Conservation (phyloP, 192 early-diverging fungal genomes). For the Umbelopsis sp. region DNA sequence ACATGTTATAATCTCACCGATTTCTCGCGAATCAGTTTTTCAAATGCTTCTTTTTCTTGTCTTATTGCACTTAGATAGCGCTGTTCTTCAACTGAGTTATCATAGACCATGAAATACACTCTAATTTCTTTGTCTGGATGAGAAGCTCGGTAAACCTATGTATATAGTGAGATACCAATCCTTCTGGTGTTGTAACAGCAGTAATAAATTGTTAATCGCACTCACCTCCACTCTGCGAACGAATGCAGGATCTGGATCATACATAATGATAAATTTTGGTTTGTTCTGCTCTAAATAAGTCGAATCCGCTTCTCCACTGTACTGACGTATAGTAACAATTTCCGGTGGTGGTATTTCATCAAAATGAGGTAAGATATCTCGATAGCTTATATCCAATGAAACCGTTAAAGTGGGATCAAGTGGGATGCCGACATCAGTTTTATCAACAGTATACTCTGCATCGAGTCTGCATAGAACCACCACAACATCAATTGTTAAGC, state of each 20-base stretch:
- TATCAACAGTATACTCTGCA: not conserved
- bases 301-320: constrained; percentile 66
- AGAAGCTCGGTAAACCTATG: constrained; percentile 52
- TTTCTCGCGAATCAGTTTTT: constrained; percentile 88
- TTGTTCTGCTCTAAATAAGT: constrained; percentile 63
- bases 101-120: constrained; percentile 94
- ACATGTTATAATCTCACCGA: constrained; percentile 49
- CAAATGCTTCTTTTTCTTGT: constrained; percentile 92
- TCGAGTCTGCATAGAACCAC: not conserved
- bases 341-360: constrained; percentile 47
- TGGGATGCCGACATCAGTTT: not conserved
- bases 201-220: not conserved
- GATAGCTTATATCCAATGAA: constrained; percentile 11
- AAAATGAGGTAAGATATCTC: constrained; percentile 48
- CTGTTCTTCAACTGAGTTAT: constrained; percentile 95
- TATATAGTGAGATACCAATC: not conserved
- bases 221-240: constrained; percentile 82
- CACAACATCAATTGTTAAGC: not conserved
- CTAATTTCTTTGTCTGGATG: constrained; percentile 59
- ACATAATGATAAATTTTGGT: constrained; percentile 88
- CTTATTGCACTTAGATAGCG: constrained; percentile 82
- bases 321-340: constrained; percentile 59
- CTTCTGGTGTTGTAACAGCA: not conserved
- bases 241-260: constrained; percentile 87
- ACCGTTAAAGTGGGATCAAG: not conserved